Evolutionary conservation across 2,329 filamentous ascomycete genomes (phyloP), one percentile per base, ranked within the genome.

Genomic region (Metarhizium anisopliae): DNA sequence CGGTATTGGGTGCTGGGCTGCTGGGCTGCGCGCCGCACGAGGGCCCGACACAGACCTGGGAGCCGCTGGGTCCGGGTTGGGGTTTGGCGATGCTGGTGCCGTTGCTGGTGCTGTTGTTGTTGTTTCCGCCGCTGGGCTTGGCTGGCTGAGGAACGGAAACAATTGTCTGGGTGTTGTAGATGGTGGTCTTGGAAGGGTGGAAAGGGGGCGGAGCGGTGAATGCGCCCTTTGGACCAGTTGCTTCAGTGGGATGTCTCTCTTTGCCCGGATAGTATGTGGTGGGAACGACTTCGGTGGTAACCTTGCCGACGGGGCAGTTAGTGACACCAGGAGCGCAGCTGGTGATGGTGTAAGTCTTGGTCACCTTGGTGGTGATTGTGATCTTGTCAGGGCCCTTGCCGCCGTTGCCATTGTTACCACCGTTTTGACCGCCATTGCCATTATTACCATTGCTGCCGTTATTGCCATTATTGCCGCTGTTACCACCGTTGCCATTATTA

Each of bases 81-180:
- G 52, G 55, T 30, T 50, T 20, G 45, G 25, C 40, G 14, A 51
- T 35, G 50, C 50, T 54, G 40, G 53, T 55, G 10, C 29, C 45
- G 49, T 51, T 55, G 55, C 43, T 16, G 29, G 18, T 52, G 55
- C 52, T 45, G 51, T 43, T 40, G n/a, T 25, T 14, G 6, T 47
- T 53, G 35, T 30, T 43, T 25, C 40, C n/a, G 2, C n/a, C 35
- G 40, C 4, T 7, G 32, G 40, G 51, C 6, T 51, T 32, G n/a
- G 32, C 5, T 20, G 32, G 20, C 47, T 56, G 35, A 14, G 51
- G 51, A 14, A 54, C 47, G 25, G 25, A 25, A 25, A 25, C 25
- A 25, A 54, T 13, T 29, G 40, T 49, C 29, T 56, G 47, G 45
- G 18, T 40, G 45, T 47, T 29, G n/a, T 38, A n/a, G 53, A 43